Conservation (phyloP, 1,284 basidiomycete species). For the Athelia psychrophila region DNA sequence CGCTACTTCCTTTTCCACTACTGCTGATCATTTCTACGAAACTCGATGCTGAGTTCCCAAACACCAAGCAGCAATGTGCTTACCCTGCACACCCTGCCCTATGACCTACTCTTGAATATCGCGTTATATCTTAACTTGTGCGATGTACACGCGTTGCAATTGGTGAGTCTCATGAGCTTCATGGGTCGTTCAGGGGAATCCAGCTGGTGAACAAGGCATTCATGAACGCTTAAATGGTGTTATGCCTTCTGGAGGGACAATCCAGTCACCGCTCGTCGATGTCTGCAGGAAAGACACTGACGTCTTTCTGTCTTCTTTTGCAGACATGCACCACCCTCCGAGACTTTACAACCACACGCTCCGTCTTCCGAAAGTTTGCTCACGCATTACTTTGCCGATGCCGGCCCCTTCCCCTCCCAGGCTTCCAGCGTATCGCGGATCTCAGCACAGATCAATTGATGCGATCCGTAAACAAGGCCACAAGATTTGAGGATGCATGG, state of each 20-base stretch:
- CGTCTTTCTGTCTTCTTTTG: background rate
- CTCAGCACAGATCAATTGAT: slow-evolving; percentile 58
- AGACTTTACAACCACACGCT: slow-evolving; percentile 56
- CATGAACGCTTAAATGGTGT: no score
- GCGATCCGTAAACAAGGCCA: slow-evolving; percentile 57
- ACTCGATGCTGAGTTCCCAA: no score
- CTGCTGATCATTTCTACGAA: no score
- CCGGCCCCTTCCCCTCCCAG: slow-evolving; percentile 62
- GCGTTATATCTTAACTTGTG: slow-evolving; percentile 53
- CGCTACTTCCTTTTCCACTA: no score
- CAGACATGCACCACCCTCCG: slow-evolving; percentile 62
- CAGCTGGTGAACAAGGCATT: no score
- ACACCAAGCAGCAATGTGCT: background rate
- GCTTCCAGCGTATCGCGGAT: slow-evolving; percentile 64
- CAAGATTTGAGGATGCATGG: slow-evolving; percentile 61
- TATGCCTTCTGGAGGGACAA: no score
- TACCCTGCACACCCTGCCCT: slow-evolving; percentile 49
- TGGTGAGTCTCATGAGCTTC: slow-evolving; percentile 38
- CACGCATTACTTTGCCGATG: slow-evolving; percentile 58
- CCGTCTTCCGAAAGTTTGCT: slow-evolving; percentile 64
- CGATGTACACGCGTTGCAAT: slow-evolving; percentile 56
- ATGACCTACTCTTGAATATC: slow-evolving; percentile 68
- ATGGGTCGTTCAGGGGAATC: no score
- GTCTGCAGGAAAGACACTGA: no score
- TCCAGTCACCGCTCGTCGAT: no score